These are phyloP conservation scores for Rhynchospora breviuscula DNA, from an alignment of 176 grass and related monocot genomes.

Conservation along the genomic window DNA sequence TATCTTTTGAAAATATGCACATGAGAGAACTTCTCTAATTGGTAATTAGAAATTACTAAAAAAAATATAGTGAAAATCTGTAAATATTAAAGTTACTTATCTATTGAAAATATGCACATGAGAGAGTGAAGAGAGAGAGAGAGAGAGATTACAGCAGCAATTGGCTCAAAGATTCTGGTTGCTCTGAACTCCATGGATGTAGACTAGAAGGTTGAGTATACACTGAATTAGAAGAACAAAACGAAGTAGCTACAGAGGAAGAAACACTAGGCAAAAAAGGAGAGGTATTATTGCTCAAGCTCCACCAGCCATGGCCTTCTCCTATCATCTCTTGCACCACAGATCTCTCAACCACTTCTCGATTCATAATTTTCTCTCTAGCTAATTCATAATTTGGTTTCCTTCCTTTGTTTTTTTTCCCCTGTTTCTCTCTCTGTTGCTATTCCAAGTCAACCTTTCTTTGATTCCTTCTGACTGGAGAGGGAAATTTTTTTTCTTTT, in stretches of 20 bases:
- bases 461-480: conserved; percentile 17
- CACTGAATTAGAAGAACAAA: conserved; percentile 16
- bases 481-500: background rate
- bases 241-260: conserved; percentile 11
- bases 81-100: conserved; percentile 5
- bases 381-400: conserved; percentile 16
- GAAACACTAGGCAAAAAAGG: conserved; percentile 6
- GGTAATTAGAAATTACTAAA: background rate
- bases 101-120: background rate
- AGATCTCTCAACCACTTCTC: conserved; percentile 19
- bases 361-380: background rate
- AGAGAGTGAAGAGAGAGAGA: background rate
- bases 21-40: background rate
- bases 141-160: conserved; percentile 18
- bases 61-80: background rate
- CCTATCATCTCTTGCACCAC: conserved; percentile 27
- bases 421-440: background rate
- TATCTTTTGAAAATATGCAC: background rate
- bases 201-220: conserved; percentile 12
- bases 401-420: background rate
- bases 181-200: conserved; percentile 8
- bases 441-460: conserved; percentile 20
- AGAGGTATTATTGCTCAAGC: conserved; percentile 14
- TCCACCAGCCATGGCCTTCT: conserved; percentile 27
- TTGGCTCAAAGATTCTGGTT: conserved; percentile 23